Evolutionary conservation across 2,329 filamentous ascomycete species (phyloP).

Genomic region (Diaporthe nobilis): DNA sequence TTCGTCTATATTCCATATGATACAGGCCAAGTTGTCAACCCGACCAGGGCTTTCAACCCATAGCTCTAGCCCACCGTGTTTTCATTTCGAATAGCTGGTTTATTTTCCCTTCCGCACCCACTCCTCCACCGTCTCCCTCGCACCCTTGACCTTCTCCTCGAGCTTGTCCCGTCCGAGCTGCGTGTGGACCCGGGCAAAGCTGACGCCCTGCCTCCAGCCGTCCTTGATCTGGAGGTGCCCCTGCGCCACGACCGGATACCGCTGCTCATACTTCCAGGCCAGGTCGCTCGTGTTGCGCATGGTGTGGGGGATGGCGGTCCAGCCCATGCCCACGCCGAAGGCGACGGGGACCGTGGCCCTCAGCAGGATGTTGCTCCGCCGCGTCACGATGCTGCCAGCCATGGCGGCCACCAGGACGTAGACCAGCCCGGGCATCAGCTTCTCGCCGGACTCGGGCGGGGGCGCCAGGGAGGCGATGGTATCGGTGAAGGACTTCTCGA

Average conservation of each 20-base stretch:
- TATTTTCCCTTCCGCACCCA: conserved; percentile 94
- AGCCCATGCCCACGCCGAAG: conserved; percentile 86
- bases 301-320: conserved; percentile 88
- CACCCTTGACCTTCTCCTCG: conserved; percentile 83
- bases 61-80: conserved; percentile 18
- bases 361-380: conserved; percentile 88
- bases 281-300: conserved; percentile 90
- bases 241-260: conserved; percentile 85
- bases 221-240: conserved; percentile 82
- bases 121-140: conserved; percentile 83
- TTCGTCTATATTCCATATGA: conserved; percentile 44
- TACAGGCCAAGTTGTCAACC: conserved; percentile 40
- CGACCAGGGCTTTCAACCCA: background rate
- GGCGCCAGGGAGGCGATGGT: conserved; percentile 92
- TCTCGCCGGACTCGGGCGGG: conserved; percentile 86
- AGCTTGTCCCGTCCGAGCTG: conserved; percentile 79
- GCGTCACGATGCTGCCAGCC: conserved; percentile 91
- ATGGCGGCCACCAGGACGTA: conserved; percentile 96
- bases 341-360: conserved; percentile 82
- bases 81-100: conserved; percentile 44
- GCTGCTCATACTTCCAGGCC: conserved; percentile 93
- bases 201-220: conserved; percentile 76
- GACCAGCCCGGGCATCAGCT: conserved; percentile 88
- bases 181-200: conserved; percentile 82
- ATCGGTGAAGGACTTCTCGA: conserved; percentile 91